Base-by-base conservation (phyloP, 2,329 filamentous ascomycete genomes). In the Rhynchosporium graminicola region DNA sequence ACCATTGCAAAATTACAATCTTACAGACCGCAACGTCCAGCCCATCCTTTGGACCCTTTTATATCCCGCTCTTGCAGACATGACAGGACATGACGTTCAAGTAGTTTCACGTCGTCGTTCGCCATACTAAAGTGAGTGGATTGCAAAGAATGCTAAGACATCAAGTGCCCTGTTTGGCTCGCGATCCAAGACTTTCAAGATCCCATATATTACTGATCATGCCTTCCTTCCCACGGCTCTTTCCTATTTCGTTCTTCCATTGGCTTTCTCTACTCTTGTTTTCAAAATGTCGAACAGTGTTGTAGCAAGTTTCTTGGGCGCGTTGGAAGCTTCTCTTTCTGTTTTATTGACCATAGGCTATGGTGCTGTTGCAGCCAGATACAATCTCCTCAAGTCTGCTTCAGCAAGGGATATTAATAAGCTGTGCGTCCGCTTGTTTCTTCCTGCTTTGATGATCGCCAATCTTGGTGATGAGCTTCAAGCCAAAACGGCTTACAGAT, bases 321-420 rank as follows among this genome's bases (percentile, higher is more conserved):
- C 82, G 5, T 71, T 85, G 6, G 82, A 85, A 71, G 83, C 83
- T 36, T 80, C 80, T 29, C 70, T 83, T 28, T 80, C 81, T 1
- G 82, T 85, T 0, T 73, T 85, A 1, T 71, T 85, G 4, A 83
- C 82, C 42, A 82, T 84, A 63, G 73, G 73, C 57, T 83, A 80
- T 63, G 83, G 83, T 43, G 80, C 82, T 13, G 63, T 81, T 10
- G 78, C 80, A 4, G 79, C 80, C 9, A 79, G 83, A 68, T 80
- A 79, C 63, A 76, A 78, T 38, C 75, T 84, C 5, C 73, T 85
- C 13, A 79, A 78, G 31, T 74, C 76, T 36, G 68, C 69, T 33
- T 77, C 79, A 3, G 80, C 82, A 7, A 82, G 82, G 68, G 78
- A 83, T 59, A 79, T 85, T 48, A 82, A 81, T 2, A 79, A 78